Base-by-base conservation (phyloP, 345 rosid genomes). In the Citrus mangshanensis region DNA sequence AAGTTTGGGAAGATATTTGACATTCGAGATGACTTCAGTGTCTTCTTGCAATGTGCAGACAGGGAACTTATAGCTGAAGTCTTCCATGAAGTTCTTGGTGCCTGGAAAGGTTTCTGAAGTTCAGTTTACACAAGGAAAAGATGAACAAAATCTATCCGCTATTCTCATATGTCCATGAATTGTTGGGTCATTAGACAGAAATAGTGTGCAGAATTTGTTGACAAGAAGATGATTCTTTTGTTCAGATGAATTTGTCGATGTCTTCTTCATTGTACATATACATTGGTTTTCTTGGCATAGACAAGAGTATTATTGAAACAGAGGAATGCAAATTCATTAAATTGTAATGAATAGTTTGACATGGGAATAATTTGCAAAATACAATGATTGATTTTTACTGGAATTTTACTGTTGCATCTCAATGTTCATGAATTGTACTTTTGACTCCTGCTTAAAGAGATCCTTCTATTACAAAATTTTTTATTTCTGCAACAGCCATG, bases 1-100 rank as follows among this genome's bases (percentile, higher is more conserved):
- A 96, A 87, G 90, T 96, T 96, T 76, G 95, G 97, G 65, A 94
- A 94, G 87, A 91, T 96, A 85, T 93, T 76, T 35, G 99, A 96
- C 77, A 94, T 96, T 51, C 87, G 81, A 10, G 97, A 92, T n/a
- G 98, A 96, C 68, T 88, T 96, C 78, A 90, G 81, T 35, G 75
- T 83, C 35, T 96, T 94, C 87, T 74, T 96, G 91, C 93, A 83
- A 71, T 83, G 79, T 64, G 97, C 97, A 4, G 97, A 96, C 40
- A 85, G 97, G 85, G 98, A 94, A 35, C 83, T 96, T 69, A 83
- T 96, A 37, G 86, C 94, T 22, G 95, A 96, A 84, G 82, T 96
- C 79, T 96, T 96, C 82, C 86, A 92, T 46, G 98, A 96, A 86
- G 86, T 94, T 60, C 97, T 96, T 2, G 85, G 68, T 79, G 88